These are phyloP conservation scores for Pichia eremophila DNA, from an alignment of 805 yeast genomes.

Conservation along the genomic window DNA sequence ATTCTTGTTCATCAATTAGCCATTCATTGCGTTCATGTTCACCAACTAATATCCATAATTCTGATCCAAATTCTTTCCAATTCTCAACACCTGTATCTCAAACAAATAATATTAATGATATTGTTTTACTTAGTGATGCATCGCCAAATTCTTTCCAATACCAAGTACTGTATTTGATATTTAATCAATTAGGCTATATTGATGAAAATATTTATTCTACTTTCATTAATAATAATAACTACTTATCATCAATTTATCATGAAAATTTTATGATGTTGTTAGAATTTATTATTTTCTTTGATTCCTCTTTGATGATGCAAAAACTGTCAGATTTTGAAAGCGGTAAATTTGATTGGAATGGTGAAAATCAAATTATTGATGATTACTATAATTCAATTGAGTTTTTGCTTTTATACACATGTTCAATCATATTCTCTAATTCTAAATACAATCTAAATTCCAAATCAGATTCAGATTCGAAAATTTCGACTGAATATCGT, in stretches of 20 bases:
- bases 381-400: slow-evolving; percentile 32
- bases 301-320: slow-evolving; percentile 6
- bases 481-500: slow-evolving; percentile 32
- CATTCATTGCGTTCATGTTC: too few relatives aligned
- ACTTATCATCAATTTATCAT: not conserved
- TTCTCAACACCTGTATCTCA: too few relatives aligned
- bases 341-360: slow-evolving; percentile 14
- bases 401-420: slow-evolving; percentile 43
- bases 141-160: not conserved
- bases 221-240: not conserved
- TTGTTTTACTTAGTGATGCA: not conserved
- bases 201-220: slow-evolving; percentile 3
- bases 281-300: slow-evolving; percentile 3
- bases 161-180: not conserved
- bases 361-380: slow-evolving; percentile 2
- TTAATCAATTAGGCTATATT: not conserved
- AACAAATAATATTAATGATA: not conserved
- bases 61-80: too few relatives aligned
- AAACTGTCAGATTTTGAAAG: slow-evolving; percentile 20
- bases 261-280: not conserved
- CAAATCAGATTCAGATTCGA: slow-evolving; percentile 1
- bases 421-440: slow-evolving; percentile 37
- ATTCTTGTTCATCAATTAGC: too few relatives aligned
- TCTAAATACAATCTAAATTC: slow-evolving; percentile 2
- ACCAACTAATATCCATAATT: too few relatives aligned